phyloP scores from a whole-genome alignment of 129 eudicot genomes.

The sunflower (Helianthus annuus) region HanXRQr2.0-SUNRISE NC_035447.2:4634725-4635224 shows the following conservation, averaged over 20 bases:
- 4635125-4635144: background rate
- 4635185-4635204: background rate
- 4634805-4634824: conserved; percentile 78
- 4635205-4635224: too few relatives aligned
- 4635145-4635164: conserved; percentile 11
- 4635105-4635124: background rate
- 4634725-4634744: conserved; percentile 75
- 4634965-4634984: conserved; percentile 83
- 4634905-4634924: conserved; percentile 64
- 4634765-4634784: conserved; percentile 45
- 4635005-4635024: background rate
- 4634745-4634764: conserved; percentile 64
- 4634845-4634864: conserved; percentile 77
- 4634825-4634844: conserved; percentile 86
- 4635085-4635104: background rate
- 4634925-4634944: conserved; percentile 77
- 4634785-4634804: conserved; percentile 46
- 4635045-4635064: conserved; percentile 1
- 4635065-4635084: background rate
- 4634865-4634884: conserved; percentile 69
- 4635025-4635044: conserved; percentile 7
- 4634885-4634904: conserved; percentile 69
- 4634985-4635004: conserved; percentile 95
- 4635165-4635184: background rate
- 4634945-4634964: conserved; percentile 91